Evolutionary conservation across 2,329 filamentous ascomycete genomes (phyloP), one percentile per base, ranked within the genome.

Genomic region (Aspergillus felis): DNA sequence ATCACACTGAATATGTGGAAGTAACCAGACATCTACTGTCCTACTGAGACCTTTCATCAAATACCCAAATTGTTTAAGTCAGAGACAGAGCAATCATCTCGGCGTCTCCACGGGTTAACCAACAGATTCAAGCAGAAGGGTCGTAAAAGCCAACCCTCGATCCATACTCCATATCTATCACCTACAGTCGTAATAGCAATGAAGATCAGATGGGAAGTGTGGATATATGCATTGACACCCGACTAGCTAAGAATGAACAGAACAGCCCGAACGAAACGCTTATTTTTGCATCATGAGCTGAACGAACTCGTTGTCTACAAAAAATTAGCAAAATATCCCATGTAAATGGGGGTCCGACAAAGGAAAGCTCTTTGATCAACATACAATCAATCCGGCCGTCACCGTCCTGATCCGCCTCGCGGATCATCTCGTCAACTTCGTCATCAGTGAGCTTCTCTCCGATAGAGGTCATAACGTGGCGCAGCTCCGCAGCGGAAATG

Each of bases 221-320:
- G 57, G 55, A 59, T 53, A 60, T 54, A 62, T 66, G 66, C 61
- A 61, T 64, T 67, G 62, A 57, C 56, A 53, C 62, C 62, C 61
- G 61, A 61, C 62, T 65, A 67, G 60, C 67, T 70, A 71, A 67
- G 63, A 64, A 68, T 61, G 58, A 61, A 66, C 61, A 68, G 59
- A 66, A 63, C 63, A 61, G 60, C 62, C 62, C 59, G 59, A 62
- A 63, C 56, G 51, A 57, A 52, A 54, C 58, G 62, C 76, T 82
- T 90, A 93, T 83, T 93, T 93, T 84, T 94, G 90, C 90, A 94
- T 93, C 90, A 94, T 94, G 74, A 94, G 87, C 81, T 94, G 90
- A 68, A 94, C 90, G 73, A 94, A 94, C 79, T 94, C 90, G 82
- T 93, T 93, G 81, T 93, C 90, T 93, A 68, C 50, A 17, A 32